A percentile compares a stretch with the other conserved stretches of the same genome.
Evolutionary conservation across 352 stramenopile species (phyloP).

Genomic region (Plasmopara viticola): DNA sequence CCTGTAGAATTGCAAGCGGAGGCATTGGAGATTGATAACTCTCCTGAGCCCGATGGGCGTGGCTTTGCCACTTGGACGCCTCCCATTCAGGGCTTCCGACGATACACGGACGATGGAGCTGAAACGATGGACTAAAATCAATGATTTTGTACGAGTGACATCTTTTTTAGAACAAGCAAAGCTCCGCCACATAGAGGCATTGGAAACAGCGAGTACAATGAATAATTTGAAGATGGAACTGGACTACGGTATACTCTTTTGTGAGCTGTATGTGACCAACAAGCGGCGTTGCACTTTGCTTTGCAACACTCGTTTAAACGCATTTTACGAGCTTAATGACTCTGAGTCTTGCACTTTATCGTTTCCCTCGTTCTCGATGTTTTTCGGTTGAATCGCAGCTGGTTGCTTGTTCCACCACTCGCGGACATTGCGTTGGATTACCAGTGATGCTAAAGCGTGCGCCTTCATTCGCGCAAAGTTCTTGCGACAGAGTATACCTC

Average conservation of each 20-base stretch:
- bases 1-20: conserved; percentile 73
- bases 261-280: conserved; percentile 8
- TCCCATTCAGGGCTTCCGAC: conserved; percentile 80
- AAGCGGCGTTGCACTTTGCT: conserved; percentile 6
- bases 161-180: not conserved
- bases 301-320: conserved; percentile 4
- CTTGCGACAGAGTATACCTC: conserved; percentile 76
- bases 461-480: conserved; percentile 85
- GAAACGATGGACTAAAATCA: conserved; percentile 14
- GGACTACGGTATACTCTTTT: conserved; percentile 16
- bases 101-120: conserved; percentile 63
- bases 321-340: conserved; percentile 3
- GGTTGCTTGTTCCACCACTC: conserved; percentile 78
- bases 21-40: conserved; percentile 62
- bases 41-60: conserved; percentile 54
- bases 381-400: conserved; percentile 16
- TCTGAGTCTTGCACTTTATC: conserved; percentile 9
- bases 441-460: conserved; percentile 70
- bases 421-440: conserved; percentile 82
- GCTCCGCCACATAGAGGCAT: not conserved
- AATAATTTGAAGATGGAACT: not conserved
- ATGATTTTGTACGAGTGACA: not conserved
- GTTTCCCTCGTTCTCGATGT: conserved; percentile 5
- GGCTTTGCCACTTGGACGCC: conserved; percentile 83
- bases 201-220: conserved; percentile 22